A percentile compares a stretch with the other conserved stretches of the same genome.
These are phyloP conservation scores for Globisporangium okanoganense DNA, from an alignment of 352 stramenopile species.

Conservation along the genomic window DNA sequence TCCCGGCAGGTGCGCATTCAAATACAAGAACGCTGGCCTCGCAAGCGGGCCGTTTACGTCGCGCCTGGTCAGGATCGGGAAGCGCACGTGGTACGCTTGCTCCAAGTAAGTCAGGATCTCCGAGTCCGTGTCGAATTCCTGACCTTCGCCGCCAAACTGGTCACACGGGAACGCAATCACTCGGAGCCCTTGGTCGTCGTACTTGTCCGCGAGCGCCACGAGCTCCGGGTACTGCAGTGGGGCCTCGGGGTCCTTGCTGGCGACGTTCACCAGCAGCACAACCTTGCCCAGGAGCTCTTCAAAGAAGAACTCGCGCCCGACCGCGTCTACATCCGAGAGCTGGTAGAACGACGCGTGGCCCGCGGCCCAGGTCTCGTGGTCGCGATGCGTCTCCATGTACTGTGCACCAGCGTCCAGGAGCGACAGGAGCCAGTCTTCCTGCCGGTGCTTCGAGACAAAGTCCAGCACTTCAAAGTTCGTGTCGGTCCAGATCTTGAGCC, in stretches of 20 bases:
- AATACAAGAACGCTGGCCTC: constrained; percentile 58
- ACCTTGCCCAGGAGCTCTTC: constrained; percentile 33
- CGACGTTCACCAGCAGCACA: constrained; percentile 75
- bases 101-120: constrained; percentile 30
- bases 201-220: constrained; percentile 44
- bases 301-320: constrained; percentile 18
- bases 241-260: constrained; percentile 69
- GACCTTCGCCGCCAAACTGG: constrained; percentile 61
- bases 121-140: constrained; percentile 44
- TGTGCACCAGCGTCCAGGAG: constrained; percentile 15
- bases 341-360: constrained; percentile 15
- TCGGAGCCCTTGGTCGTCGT: constrained; percentile 31
- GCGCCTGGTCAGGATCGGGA: constrained; percentile 45
- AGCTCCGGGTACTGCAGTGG: constrained; percentile 78
- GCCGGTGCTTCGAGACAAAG: constrained; percentile 14
- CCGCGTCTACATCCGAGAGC: constrained; percentile 9
- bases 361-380: constrained; percentile 1
- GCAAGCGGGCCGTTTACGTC: constrained; percentile 72
- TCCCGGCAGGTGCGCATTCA: constrained; percentile 44
- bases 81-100: constrained; percentile 23
- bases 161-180: constrained; percentile 76
- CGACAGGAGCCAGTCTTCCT: constrained; percentile 16
- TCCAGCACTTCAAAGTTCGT: constrained; percentile 9
- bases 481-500: constrained; percentile 14
- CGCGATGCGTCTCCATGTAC: constrained; percentile 12